Conservation (phyloP, 192 early-diverging fungal species). For the Coemansia brasiliensis region DNA sequence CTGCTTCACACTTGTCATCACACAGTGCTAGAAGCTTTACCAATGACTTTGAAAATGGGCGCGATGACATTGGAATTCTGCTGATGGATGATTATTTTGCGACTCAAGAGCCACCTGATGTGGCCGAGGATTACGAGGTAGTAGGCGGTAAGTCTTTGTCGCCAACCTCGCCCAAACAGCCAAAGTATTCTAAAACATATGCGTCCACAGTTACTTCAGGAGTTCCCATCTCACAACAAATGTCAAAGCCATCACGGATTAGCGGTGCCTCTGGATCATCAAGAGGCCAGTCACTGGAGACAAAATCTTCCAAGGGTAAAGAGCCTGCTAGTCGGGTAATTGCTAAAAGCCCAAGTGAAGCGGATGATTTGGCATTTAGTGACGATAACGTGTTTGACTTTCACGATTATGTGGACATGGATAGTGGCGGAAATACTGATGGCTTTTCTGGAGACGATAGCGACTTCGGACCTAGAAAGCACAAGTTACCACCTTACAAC, state of each 20-base stretch:
- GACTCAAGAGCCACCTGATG: slow-evolving; percentile 31
- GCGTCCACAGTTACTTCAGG: background rate
- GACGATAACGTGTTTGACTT: slow-evolving; percentile 38
- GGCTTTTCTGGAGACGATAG: slow-evolving; percentile 18
- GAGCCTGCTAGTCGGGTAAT: slow-evolving; percentile 6
- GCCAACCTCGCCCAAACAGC: slow-evolving; percentile 40
- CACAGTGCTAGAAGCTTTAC: slow-evolving; percentile 38
- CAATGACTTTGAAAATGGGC: slow-evolving; percentile 46
- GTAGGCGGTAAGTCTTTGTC: slow-evolving; percentile 40
- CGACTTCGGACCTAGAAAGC: slow-evolving; percentile 1
- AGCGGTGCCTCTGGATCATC: slow-evolving; percentile 3
- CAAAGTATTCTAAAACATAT: slow-evolving; percentile 29
- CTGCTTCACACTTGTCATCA: slow-evolving; percentile 12
- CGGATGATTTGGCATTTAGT: slow-evolving; percentile 14
- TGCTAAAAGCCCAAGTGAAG: slow-evolving; percentile 9
- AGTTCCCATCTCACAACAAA: slow-evolving; percentile 12
- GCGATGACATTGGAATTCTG: slow-evolving; percentile 39
- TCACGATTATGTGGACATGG: slow-evolving; percentile 40
- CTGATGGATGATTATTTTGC: slow-evolving; percentile 50
- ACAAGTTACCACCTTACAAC: background rate
- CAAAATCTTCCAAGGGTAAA: slow-evolving; percentile 19
- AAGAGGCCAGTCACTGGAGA: slow-evolving; percentile 24
- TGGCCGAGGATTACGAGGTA: slow-evolving; percentile 47
- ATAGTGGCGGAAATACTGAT: slow-evolving; percentile 27
- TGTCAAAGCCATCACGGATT: background rate